A percentile compares a stretch with the other conserved stretches of the same genome.
Evolutionary conservation across 1,139 yeast genomes (phyloP).

Genomic region (Diutina mesorugosa): DNA sequence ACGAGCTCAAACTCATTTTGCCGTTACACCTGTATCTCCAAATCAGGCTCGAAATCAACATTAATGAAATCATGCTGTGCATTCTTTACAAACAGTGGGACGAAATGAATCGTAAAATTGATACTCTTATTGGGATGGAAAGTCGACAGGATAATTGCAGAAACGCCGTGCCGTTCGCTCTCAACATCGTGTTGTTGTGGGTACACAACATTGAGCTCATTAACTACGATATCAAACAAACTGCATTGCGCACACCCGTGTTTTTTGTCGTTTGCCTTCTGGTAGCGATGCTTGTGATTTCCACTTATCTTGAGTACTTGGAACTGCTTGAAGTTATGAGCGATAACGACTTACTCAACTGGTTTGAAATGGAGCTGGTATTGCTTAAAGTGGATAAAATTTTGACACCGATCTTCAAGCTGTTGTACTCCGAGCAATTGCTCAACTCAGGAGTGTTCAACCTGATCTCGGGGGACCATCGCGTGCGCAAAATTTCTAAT

Average conservation of each 20-base stretch:
- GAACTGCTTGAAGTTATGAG: not conserved
- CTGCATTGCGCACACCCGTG: constrained; percentile 60
- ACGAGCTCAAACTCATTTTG: constrained; percentile 48
- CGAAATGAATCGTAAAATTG: constrained; percentile 42
- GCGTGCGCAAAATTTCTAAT: not conserved
- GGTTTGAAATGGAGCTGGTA: constrained; percentile 2
- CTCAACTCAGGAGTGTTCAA: not conserved
- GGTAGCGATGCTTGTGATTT: constrained; percentile 41
- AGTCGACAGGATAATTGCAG: constrained; percentile 25
- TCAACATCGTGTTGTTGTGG: constrained; percentile 57
- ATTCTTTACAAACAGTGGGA: constrained; percentile 56
- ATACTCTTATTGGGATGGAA: constrained; percentile 26
- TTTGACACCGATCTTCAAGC: not conserved
- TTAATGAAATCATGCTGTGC: constrained; percentile 42
- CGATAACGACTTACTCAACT: not conserved
- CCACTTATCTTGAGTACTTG: not conserved
- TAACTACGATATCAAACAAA: constrained; percentile 42
- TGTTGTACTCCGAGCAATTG: not conserved
- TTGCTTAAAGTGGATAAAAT: constrained; percentile 1
- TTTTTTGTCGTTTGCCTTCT: constrained; percentile 60
- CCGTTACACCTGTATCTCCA: constrained; percentile 55
- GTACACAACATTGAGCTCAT: constrained; percentile 50
- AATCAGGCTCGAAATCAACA: constrained; percentile 44
- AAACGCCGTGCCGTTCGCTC: constrained; percentile 43
- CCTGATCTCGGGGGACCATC: not conserved